Evolutionary conservation across 2,329 filamentous ascomycete species (phyloP), one percentile per base, ranked within the genome.

Genomic region (Ilyonectria destructans): DNA sequence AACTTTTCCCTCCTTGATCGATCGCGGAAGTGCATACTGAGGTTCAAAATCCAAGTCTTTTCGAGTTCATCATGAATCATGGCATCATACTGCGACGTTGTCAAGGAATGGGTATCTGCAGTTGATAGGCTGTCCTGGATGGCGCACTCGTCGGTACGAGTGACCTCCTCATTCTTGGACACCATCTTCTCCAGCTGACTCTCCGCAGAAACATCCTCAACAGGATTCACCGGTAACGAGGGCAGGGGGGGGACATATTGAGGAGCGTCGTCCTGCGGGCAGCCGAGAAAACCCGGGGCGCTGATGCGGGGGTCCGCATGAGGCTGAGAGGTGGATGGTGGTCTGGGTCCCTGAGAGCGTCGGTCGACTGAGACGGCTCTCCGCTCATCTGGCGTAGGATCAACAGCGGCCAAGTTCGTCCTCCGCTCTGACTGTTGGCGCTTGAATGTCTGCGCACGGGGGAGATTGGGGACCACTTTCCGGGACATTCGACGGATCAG

Each of bases 11-110:
- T 89, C 75, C 93, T 93, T 13, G 95, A 97, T 76, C 92, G 92
- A 82, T 99, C 96, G 67, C 95, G 90, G 80, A 98, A 99, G 80
- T 97, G 95, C 96, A 99, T 98, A 82, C 95, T 98, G 68, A 98
- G 87, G 78, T 99, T 99, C 74, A 99, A 85, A 68, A 99, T 98
- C 96, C 96, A 99, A 77, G 89, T 91, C 68, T 87, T 89, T 77
- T 98, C 95, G 62, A 98, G 87, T 80, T 98, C 96, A 70, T 93
- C 90, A 71, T 92, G 90, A 71, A 97, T 88, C 74, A 89, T 85
- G 59, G 86, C 84, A 60, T 92, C 89, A 75, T 93, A 88, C 66
- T 87, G 82, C 3, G 86, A 86, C 4, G 83, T 84, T 17, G 86
- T 85, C 69, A 86, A 81, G 21, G 87, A 88, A 23, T 80, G 83